phyloP scores from a whole-genome alignment of 1,284 basidiomycete species.

The Afroboletus lepidellus region DNA sequence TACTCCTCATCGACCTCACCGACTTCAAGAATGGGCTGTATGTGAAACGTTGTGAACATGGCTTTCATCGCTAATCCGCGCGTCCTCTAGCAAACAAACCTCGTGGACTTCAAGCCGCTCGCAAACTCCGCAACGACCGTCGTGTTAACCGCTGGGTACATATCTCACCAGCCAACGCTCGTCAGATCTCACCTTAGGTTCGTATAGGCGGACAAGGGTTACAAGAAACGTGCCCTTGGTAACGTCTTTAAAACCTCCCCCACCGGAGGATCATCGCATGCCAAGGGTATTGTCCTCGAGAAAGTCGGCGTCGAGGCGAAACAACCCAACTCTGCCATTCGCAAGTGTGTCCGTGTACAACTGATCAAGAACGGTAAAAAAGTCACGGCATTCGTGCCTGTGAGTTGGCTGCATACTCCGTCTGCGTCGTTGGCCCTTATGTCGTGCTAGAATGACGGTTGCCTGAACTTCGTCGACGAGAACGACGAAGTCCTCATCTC shows the following conservation, averaged over 20 bases:
- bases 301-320: slow-evolving; percentile 95
- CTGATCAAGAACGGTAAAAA: slow-evolving; percentile 99
- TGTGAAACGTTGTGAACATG: slow-evolving; percentile 37
- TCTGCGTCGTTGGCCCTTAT: slow-evolving; percentile 9
- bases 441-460: slow-evolving; percentile 87
- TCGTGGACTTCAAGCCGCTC: slow-evolving; percentile 98
- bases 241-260: slow-evolving; percentile 99
- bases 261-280: slow-evolving; percentile 98
- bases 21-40: slow-evolving; percentile 81
- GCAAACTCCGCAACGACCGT: slow-evolving; percentile 95
- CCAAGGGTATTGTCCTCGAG: slow-evolving; percentile 99
- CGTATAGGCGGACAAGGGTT: slow-evolving; percentile 90
- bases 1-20: slow-evolving; percentile 39
- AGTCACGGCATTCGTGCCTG: slow-evolving; percentile 83
- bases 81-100: slow-evolving; percentile 85
- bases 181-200: slow-evolving; percentile 13
- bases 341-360: slow-evolving; percentile 99
- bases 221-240: slow-evolving; percentile 99
- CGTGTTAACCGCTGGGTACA: slow-evolving; percentile 96
- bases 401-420: slow-evolving; percentile 34
- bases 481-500: slow-evolving; percentile 99
- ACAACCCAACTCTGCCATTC: slow-evolving; percentile 99
- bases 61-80: slow-evolving; percentile 11
- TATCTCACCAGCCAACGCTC: slow-evolving; percentile 19
- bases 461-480: slow-evolving; percentile 98